A percentile compares a stretch with the other conserved stretches of the same genome.
These are phyloP conservation scores for Chaetomium strumarium DNA, from an alignment of 2,329 filamentous ascomycete genomes.

Conservation along the genomic window DNA sequence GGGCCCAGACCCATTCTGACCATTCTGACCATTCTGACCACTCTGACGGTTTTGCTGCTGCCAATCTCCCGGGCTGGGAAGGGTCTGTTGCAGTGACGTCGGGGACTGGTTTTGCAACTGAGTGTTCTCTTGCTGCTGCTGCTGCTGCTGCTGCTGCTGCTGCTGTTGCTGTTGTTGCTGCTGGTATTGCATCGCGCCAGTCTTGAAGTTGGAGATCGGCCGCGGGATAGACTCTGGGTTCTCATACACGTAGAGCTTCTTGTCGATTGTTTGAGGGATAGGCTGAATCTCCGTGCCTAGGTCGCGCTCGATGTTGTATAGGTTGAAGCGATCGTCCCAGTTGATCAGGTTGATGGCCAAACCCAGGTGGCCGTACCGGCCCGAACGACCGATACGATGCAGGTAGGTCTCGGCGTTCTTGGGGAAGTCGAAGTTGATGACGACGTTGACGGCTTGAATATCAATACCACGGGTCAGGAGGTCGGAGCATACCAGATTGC, in stretches of 20 bases:
- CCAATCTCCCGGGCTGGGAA: constrained; percentile 34
- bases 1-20: constrained; percentile 18
- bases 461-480: constrained; percentile 97
- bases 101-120: constrained; percentile 11
- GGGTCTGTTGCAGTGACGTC: constrained; percentile 10
- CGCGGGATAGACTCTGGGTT: constrained; percentile 91
- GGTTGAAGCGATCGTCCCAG: constrained; percentile 97
- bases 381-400: constrained; percentile 95
- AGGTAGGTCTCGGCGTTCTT: constrained; percentile 99
- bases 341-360: constrained; percentile 98
- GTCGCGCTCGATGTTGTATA: constrained; percentile 98
- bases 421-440: constrained; percentile 99
- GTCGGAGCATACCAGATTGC: constrained; percentile 97
- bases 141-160: constrained; percentile 11
- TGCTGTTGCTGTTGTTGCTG: constrained; percentile 11
- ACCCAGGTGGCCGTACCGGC: constrained; percentile 93
- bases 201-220: constrained; percentile 53
- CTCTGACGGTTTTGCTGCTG: constrained; percentile 38
- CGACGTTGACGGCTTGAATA: constrained; percentile 98
- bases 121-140: constrained; percentile 13
- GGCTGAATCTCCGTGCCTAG: constrained; percentile 95
- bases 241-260: constrained; percentile 97
- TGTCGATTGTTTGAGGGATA: constrained; percentile 93
- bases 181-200: constrained; percentile 14
- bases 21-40: constrained; percentile 37